Evolutionary conservation across 2,329 filamentous ascomycete genomes (phyloP).

Genomic region (Zarea fungicola): DNA sequence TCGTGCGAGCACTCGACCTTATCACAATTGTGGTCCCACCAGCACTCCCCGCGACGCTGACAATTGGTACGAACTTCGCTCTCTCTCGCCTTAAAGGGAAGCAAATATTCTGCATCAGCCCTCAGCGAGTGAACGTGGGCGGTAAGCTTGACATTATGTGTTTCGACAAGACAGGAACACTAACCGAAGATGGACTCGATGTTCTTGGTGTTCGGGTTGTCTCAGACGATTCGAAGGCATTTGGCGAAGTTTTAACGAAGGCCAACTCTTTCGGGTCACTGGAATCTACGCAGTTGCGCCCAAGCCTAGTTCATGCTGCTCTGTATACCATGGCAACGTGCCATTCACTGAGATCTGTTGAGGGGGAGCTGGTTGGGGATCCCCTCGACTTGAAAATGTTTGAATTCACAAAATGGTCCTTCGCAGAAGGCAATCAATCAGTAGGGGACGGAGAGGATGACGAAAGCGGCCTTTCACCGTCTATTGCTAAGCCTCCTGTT

Average conservation of each 20-base stretch:
- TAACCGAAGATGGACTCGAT: slow-evolving; percentile 94
- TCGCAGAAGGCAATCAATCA: slow-evolving; percentile 77
- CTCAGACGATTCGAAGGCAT: slow-evolving; percentile 54
- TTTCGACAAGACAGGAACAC: slow-evolving; percentile 97
- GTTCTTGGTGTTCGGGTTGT: slow-evolving; percentile 84
- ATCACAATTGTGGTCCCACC: slow-evolving; percentile 98
- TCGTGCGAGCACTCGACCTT: slow-evolving; percentile 85
- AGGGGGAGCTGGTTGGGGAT: slow-evolving; percentile 85
- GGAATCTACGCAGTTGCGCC: slow-evolving; percentile 20
- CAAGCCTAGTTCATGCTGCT: slow-evolving; percentile 50
- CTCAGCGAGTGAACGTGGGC: slow-evolving; percentile 92
- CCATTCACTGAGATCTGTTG: slow-evolving; percentile 81
- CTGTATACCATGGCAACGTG: slow-evolving; percentile 97
- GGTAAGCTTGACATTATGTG: slow-evolving; percentile 95
- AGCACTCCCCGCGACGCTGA: slow-evolving; percentile 87
- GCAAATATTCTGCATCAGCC: slow-evolving; percentile 95
- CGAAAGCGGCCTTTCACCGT: slow-evolving; percentile 72
- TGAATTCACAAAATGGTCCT: slow-evolving; percentile 88
- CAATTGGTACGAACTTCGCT: slow-evolving; percentile 95
- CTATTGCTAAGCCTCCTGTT: slow-evolving; percentile 75
- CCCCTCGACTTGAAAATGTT: slow-evolving; percentile 98
- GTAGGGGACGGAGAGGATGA: slow-evolving; percentile 63
- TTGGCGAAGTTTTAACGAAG: slow-evolving; percentile 71
- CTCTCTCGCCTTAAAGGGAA: slow-evolving; percentile 79
- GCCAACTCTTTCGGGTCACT: slow-evolving; percentile 52